These are phyloP conservation scores for Gracilaria caudata DNA, from an alignment of 23 red algal species.

Conservation along the genomic window DNA sequence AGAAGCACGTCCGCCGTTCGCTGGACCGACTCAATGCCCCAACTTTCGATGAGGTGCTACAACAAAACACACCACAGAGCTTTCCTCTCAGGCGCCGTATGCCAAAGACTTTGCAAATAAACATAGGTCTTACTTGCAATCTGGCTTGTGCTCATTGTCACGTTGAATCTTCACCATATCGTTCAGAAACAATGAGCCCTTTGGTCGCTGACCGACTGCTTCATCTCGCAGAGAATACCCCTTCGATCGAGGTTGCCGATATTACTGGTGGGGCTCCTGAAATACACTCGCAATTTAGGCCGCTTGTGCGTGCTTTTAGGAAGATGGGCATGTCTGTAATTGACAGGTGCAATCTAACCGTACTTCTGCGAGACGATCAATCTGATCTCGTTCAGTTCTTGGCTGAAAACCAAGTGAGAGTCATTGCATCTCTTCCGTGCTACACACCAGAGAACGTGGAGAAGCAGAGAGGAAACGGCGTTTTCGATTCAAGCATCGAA, in stretches of 20 bases:
- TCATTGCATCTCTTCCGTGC: slow-evolving; percentile 93
- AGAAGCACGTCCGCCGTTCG: neutral
- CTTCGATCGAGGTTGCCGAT: slow-evolving; percentile 71
- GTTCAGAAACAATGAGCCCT: slow-evolving; percentile 84
- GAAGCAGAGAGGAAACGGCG: slow-evolving; percentile 85
- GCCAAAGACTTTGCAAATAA: slow-evolving; percentile 88
- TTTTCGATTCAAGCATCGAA: slow-evolving; percentile 80
- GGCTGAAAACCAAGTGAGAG: slow-evolving; percentile 69
- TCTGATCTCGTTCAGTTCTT: slow-evolving; percentile 80
- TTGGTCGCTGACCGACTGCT: slow-evolving; percentile 78
- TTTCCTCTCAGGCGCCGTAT: slow-evolving; percentile 33
- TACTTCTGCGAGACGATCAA: slow-evolving; percentile 61
- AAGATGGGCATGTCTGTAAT: slow-evolving; percentile 65
- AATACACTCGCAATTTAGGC: slow-evolving; percentile 86
- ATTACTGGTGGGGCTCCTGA: slow-evolving; percentile 99
- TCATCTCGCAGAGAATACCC: slow-evolving; percentile 44
- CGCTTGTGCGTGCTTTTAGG: slow-evolving; percentile 53
- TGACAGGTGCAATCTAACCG: slow-evolving; percentile 96
- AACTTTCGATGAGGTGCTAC: neutral
- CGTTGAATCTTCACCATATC: slow-evolving; percentile 93
- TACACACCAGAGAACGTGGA: slow-evolving; percentile 91
- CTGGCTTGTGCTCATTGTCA: slow-evolving; percentile 95
- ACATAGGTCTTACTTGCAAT: slow-evolving; percentile 97
- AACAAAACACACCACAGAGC: neutral
- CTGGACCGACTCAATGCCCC: neutral